These are phyloP conservation scores for Geranium brycei DNA, from an alignment of 345 rosid species.

Conservation along the genomic window DNA sequence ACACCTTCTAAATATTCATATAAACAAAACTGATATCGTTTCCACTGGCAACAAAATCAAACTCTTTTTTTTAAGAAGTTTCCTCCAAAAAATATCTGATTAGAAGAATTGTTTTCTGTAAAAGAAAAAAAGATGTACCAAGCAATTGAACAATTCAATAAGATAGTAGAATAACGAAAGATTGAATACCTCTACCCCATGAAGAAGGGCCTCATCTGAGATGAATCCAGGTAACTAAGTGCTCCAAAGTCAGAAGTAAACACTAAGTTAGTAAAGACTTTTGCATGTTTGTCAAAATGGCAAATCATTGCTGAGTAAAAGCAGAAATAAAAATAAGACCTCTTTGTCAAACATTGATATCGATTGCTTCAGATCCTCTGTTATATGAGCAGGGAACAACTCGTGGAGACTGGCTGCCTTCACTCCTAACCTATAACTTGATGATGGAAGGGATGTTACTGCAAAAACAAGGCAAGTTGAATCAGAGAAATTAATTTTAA, in stretches of 20 bases:
- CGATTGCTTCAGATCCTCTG: conserved; percentile 58
- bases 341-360: conserved; percentile 66
- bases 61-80: too few species aligned
- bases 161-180: too few species aligned
- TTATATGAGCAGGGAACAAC: conserved; percentile 54
- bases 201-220: conserved; percentile 79
- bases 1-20: too few species aligned
- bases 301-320: neutral
- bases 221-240: conserved; percentile 84
- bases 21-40: too few species aligned
- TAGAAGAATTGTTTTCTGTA: too few species aligned
- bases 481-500: neutral
- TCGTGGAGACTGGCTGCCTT: conserved; percentile 75
- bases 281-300: neutral
- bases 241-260: conserved; percentile 11
- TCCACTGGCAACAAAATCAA: too few species aligned
- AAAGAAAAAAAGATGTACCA: too few species aligned
- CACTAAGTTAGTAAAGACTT: conserved; percentile 1
- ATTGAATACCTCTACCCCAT: conserved; percentile 73
- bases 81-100: too few species aligned
- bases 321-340: conserved; percentile 23
- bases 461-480: conserved; percentile 21
- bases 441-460: conserved; percentile 65
- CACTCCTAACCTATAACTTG: conserved; percentile 87
- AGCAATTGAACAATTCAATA: too few species aligned